Base-by-base conservation (phyloP, 78 protist species). In the Parvularia atlantis region DNA sequence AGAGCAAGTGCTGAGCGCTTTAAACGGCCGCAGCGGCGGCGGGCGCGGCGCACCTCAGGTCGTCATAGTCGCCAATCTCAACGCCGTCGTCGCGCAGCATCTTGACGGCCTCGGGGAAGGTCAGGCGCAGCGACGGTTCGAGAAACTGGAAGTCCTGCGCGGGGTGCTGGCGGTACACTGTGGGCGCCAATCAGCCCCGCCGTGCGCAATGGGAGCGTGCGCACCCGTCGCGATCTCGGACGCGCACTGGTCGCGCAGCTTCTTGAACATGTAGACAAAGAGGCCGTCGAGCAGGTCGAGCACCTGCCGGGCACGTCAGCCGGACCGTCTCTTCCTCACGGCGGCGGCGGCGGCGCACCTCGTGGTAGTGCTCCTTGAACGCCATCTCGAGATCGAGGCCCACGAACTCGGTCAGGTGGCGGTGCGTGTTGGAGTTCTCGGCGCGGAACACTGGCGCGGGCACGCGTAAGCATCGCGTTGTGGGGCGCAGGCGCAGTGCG, bases 351-450 rank as follows among this genome's bases (percentile, higher is more conserved):
- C 0, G 24, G 50, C 60, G 54, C 41, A 88, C 95, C 78, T 93
- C 98, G 69, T 77, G 81, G 81, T 91, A 93, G 82, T 89, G 93
- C 62, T 90, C 90, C 53, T 82, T 53, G 80, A 94, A 78, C 26
- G 68, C 88, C 99, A 95, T 95, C 72, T 98, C 99, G 37, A 98
- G 22, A 89, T 98, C 99, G 41, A 96, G 86, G 35, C 99, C 99
- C 39, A 78, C 85, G 72, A 98, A 98, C 85, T 98, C 99, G 60
- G 91, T 81, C 75, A 98, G 44, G 70, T 98, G 99, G 44, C 99
- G 93, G 75, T 83, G 93, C 17, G 99, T 97, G 85, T 84, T 52
- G 28, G 93, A 75, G 75, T 89, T 79, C 82, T 97, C 99, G 37
- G 99, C 97, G 30, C 99, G 83, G 81, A 90, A 94, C 17, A 81